Conservation (phyloP, 306 rosid species). For the Trifolium dubium region DNA sequence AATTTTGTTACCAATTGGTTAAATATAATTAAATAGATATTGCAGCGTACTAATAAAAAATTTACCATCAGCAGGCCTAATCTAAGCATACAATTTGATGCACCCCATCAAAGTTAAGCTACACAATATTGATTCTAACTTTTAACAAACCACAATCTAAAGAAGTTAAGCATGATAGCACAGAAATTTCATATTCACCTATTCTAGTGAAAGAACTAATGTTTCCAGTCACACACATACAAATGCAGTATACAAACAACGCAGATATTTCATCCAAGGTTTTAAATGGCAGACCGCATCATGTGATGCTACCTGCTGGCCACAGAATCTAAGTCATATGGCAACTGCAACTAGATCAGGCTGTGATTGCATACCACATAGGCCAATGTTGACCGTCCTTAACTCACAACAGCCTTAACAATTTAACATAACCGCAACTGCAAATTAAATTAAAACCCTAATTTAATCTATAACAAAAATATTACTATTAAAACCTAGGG, state of each 20-base stretch:
- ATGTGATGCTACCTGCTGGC: not conserved
- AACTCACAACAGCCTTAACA: not conserved
- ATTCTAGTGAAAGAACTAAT: conserved; percentile 9
- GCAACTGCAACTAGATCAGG: not conserved
- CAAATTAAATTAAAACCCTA: conserved; percentile 26
- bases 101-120: conserved; percentile 14
- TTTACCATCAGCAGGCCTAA: not conserved
- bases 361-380: conserved; percentile 8
- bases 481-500: not conserved
- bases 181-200: not conserved
- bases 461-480: not conserved
- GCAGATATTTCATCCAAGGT: conserved; percentile 1
- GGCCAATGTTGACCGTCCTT: not conserved
- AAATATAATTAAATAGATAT: conserved; percentile 1
- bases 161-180: conserved; percentile 12
- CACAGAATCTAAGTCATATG: not conserved
- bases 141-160: conserved; percentile 22
- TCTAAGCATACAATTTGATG: conserved; percentile 1
- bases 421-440: not conserved
- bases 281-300: not conserved
- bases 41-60: not conserved
- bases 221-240: conserved; percentile 4
- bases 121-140: conserved; percentile 16
- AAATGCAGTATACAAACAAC: conserved; percentile 2
- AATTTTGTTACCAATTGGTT: not conserved